Conservation (phyloP, 495 filamentous ascomycete species). For the Hypoxylon intermedium region DNA sequence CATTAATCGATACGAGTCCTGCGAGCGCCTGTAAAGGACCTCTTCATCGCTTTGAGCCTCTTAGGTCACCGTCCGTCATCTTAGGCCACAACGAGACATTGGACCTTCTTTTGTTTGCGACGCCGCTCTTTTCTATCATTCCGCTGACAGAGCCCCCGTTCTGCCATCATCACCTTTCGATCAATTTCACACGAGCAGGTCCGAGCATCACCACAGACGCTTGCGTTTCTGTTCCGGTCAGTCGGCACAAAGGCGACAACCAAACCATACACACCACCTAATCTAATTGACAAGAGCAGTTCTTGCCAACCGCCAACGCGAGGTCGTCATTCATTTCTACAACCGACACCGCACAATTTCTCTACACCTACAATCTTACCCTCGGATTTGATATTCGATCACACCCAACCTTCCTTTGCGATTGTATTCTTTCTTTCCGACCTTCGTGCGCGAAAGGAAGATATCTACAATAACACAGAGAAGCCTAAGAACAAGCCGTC, state of each 20-base stretch:
- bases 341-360: slow-evolving; percentile 30
- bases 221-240: slow-evolving; percentile 33
- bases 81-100: slow-evolving; percentile 3
- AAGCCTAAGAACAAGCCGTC: slow-evolving; percentile 27
- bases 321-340: slow-evolving; percentile 37
- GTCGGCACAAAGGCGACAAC: slow-evolving; percentile 28
- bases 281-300: slow-evolving; percentile 39
- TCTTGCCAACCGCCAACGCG: slow-evolving; percentile 20
- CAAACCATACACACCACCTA: slow-evolving; percentile 26
- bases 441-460: slow-evolving; percentile 36
- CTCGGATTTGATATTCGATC: slow-evolving; percentile 59
- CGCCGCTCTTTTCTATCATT: slow-evolving; percentile 36
- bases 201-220: slow-evolving; percentile 24
- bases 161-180: slow-evolving; percentile 21
- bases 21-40: slow-evolving; percentile 31
- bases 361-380: slow-evolving; percentile 15
- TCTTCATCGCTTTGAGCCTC: slow-evolving; percentile 9
- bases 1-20: slow-evolving; percentile 22
- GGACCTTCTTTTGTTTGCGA: slow-evolving; percentile 20
- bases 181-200: slow-evolving; percentile 32
- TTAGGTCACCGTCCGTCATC: slow-evolving; percentile 7
- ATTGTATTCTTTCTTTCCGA: slow-evolving; percentile 34
- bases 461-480: slow-evolving; percentile 7
- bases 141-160: slow-evolving; percentile 35
- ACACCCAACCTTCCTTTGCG: slow-evolving; percentile 18